phyloP scores from a whole-genome alignment of 2,329 filamentous ascomycete species.

The Clarireedia hainanense region DNA sequence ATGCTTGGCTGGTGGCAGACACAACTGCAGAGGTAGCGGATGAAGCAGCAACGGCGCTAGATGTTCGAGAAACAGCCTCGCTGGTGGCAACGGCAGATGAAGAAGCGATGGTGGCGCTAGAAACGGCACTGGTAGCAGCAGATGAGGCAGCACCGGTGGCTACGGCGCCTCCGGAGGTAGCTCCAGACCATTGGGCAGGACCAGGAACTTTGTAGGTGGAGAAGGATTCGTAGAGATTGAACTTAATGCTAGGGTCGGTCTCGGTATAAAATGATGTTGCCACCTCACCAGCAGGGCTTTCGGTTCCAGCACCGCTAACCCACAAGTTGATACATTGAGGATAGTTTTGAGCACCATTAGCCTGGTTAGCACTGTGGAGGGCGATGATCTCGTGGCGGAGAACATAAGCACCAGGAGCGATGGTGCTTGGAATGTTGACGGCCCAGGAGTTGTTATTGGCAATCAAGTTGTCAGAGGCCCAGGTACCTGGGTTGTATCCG shows the following conservation, averaged over 20 bases:
- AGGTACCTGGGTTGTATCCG: constrained; percentile 30
- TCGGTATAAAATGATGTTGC: constrained; percentile 36
- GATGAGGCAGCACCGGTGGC: neutral
- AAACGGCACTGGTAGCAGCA: neutral
- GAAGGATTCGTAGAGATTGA: constrained; percentile 32
- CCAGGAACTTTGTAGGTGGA: constrained; percentile 30
- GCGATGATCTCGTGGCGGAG: constrained; percentile 37
- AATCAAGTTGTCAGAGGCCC: constrained; percentile 41
- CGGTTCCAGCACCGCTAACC: constrained; percentile 37
- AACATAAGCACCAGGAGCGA: constrained; percentile 41
- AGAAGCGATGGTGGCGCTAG: neutral
- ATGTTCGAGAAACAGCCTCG: neutral
- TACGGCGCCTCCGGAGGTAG: neutral
- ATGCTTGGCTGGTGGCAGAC: neutral
- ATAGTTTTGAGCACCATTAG: constrained; percentile 43
- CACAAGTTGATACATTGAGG: constrained; percentile 43
- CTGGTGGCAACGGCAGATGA: neutral
- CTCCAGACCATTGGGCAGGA: constrained; percentile 18
- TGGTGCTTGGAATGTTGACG: constrained; percentile 35
- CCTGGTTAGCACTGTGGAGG: constrained; percentile 20
- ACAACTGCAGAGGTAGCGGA: neutral
- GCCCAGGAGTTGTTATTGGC: constrained; percentile 44
- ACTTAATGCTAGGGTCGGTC: constrained; percentile 35
- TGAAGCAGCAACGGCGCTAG: neutral
- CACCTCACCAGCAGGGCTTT: constrained; percentile 25